Base-by-base conservation (phyloP, 768 basidiomycete genomes). In the button mushroom (Agaricus bisporus) region DNA sequence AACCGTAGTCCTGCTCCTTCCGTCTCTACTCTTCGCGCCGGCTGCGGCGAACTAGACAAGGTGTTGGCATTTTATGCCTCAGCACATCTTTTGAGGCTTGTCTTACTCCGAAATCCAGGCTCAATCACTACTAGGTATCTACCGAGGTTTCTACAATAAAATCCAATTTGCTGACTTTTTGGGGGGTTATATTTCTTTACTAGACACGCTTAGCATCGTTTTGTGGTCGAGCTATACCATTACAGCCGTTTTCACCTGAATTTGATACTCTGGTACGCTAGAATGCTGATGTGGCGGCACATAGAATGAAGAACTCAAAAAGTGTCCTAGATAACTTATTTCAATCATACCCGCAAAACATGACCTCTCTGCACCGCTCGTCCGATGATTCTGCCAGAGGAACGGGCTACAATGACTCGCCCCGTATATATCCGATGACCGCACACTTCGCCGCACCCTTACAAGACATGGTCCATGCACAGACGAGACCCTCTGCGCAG, bases 291-390 rank as follows among this genome's bases (percentile, higher is more conserved):
- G 32, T 11, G 32, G 32, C 32, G 5, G 32, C 32, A 8, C 32
- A 11, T 32, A 32, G 32, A 32, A 7, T 32, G 8, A 32, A 32
- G 11, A 7, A 32, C 7, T 32, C 32, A 20, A 41, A 14, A 20
- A n/a, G 20, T 12, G 17, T 48, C 37, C 17, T 36, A 51, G 49
- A 44, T 51, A 42, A 41, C 25, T 42, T 43, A 51, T 42, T 29
- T 9, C 32, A 15, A 45, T 32, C 43, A 45, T 12, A 37, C 7
- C 41, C 18, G n/a, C 22, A 12, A 22, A 12, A 11, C 26, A 52
- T 52, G 51, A 39, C 32, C 22, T 20, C 51, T 12, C 26, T 43
- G 20, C 22, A 35, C 17, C 17, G 4, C 35, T 48, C 36, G n/a
- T 18, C 22, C 0, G 12, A 20, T 22, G n/a, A 38, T 26, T 18